Evolutionary conservation across 1,139 yeast species (phyloP).

Genomic region (Zygosaccharomyces pseudobailii): DNA sequence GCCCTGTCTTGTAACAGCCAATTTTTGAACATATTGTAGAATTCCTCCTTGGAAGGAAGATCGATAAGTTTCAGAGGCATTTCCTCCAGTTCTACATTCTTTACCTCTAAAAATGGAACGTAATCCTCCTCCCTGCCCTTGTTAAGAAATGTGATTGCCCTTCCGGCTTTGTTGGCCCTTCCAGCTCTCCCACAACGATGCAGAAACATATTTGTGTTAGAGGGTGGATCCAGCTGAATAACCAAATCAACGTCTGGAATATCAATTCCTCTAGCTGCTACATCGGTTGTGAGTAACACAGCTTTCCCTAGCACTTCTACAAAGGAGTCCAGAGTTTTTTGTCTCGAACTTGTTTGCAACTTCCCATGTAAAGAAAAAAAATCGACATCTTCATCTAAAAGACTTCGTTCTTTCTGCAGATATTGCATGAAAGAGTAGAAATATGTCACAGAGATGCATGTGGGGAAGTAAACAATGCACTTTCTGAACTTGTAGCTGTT

Average conservation of each 20-base stretch:
- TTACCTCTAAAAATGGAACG: conserved; percentile 73
- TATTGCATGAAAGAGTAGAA: conserved; percentile 56
- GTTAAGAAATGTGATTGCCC: conserved; percentile 67
- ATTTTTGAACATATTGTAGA: conserved; percentile 39
- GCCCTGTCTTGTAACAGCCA: conserved; percentile 73
- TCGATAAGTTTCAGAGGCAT: conserved; percentile 32
- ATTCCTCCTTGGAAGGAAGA: conserved; percentile 26
- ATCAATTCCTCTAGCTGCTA: conserved; percentile 92
- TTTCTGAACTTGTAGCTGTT: conserved; percentile 57
- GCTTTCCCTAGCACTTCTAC: conserved; percentile 45
- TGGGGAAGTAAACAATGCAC: conserved; percentile 86
- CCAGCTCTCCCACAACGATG: conserved; percentile 95
- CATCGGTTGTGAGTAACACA: conserved; percentile 76
- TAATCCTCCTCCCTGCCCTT: conserved; percentile 77
- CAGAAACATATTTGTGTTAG: conserved; percentile 79
- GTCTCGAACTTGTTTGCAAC: conserved; percentile 65
- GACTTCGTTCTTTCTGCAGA: conserved; percentile 24
- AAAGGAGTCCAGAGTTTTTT: conserved; percentile 63
- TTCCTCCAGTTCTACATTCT: conserved; percentile 52
- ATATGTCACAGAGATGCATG: conserved; percentile 75
- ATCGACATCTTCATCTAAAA: conserved; percentile 37
- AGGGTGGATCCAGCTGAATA: conserved; percentile 84
- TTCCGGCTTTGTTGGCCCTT: conserved; percentile 78
- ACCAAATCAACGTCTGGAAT: conserved; percentile 89
- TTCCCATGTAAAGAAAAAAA: conserved; percentile 83